These are phyloP conservation scores for Prillingera fragicola DNA, from an alignment of 1,284 basidiomycete genomes.

Conservation along the genomic window DNA sequence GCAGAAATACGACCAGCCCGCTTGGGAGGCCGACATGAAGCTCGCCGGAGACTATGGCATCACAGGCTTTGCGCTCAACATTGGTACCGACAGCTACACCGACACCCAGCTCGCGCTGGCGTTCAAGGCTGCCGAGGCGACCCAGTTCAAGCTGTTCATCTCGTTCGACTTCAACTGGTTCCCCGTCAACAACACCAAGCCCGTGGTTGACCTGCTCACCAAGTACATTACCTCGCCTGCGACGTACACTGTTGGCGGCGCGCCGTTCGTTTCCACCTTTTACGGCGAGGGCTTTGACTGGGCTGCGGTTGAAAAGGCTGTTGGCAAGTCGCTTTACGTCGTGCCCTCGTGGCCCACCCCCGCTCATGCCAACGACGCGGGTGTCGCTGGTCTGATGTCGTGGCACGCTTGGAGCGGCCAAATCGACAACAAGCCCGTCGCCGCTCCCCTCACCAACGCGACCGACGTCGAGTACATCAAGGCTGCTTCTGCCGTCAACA, in stretches of 20 bases:
- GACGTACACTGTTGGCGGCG: constrained; percentile 34
- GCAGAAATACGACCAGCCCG: constrained; percentile 27
- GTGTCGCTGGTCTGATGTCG: constrained; percentile 39
- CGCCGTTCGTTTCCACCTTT: constrained; percentile 43
- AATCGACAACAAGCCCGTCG: constrained; percentile 35
- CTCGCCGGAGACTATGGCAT: constrained; percentile 41
- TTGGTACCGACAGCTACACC: constrained; percentile 41
- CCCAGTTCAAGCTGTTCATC: constrained; percentile 43
- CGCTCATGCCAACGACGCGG: constrained; percentile 20
- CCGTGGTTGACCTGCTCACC: constrained; percentile 25
- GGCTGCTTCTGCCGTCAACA: constrained; percentile 15
- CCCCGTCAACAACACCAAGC: constrained; percentile 14
- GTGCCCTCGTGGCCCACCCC: constrained; percentile 39
- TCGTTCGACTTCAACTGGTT: constrained; percentile 49
- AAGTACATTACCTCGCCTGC: constrained; percentile 27
- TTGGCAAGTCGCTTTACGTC: constrained; percentile 33
- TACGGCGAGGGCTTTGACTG: constrained; percentile 46
- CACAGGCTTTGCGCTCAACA: constrained; percentile 46
- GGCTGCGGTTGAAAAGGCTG: constrained; percentile 18
- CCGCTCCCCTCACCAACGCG: constrained; percentile 24
- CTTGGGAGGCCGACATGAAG: constrained; percentile 40
- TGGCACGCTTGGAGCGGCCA: constrained; percentile 46
- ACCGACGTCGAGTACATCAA: constrained; percentile 34
- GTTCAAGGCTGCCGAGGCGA: constrained; percentile 33
- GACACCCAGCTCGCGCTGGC: constrained; percentile 39